Base-by-base conservation (phyloP, 371 early-diverging fungal genomes). In the Mucor piriformis region DNA sequence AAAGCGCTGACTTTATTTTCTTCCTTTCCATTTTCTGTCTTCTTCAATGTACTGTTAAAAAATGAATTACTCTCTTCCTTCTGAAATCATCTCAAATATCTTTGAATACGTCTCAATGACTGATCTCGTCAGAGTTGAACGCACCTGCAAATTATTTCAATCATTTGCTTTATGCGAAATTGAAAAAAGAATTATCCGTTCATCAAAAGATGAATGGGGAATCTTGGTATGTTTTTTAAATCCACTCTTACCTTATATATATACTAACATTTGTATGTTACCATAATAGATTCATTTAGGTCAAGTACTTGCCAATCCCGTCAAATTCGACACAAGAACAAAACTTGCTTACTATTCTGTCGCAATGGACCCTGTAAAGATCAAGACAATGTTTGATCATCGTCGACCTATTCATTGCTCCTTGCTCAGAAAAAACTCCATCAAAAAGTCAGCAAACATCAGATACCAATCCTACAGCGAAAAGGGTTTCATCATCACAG, bases 361-460 rank as follows among this genome's bases (percentile, higher is more conserved):
- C 27, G 38, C 63, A 0, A 79, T 79, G 80, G 63, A 74, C 43
- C 80, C 80, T 33, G 58, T 79, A 20, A 55, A 68, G 21, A 72
- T 79, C 35, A 72, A 72, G 16, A 64, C 77, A 37, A 76, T 76
- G 74, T 79, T 67, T 57, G 80, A 79, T 27, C 80, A 79, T 50
- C 50, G 63, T 35, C 63, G 77, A 43, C 67, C 73, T 27, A 69
- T 79, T 18, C 76, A 79, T 23, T 76, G 76, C 40, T 66, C 72
- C 8, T 24, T 79, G 16, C 43, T 74, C 20, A 56, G 65, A 37
- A 64, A 64, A 27, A 53, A 46, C 18, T 33, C 23, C 27, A 50
- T 20, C 34, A 32, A 33, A 24, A 12, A 21, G 12, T 3, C 46
- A 23, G 12, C 23, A 0, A 11, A 24, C 3, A 50, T 20, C 16